phyloP scores from a whole-genome alignment of 73 alveolate species.

The Stentor coeruleus region DNA sequence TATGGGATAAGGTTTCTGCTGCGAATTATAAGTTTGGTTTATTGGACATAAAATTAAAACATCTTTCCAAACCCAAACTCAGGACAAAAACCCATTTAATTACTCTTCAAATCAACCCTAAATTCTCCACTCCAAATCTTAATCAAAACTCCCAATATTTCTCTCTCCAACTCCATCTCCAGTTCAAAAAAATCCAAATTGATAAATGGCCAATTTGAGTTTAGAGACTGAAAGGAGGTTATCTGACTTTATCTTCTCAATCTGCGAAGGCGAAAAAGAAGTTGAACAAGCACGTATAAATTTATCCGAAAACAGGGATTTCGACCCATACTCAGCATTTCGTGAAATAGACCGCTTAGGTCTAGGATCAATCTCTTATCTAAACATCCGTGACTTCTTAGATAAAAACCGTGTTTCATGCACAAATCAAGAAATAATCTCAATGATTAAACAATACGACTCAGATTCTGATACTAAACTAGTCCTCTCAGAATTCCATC shows the following conservation, averaged over 20 bases:
- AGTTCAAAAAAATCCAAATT: too few relatives aligned
- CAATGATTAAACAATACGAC: conserved; percentile 11
- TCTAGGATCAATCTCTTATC: conserved; percentile 27
- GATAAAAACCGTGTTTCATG: neutral
- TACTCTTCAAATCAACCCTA: too few relatives aligned
- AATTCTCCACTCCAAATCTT: too few relatives aligned
- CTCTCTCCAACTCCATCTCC: too few relatives aligned
- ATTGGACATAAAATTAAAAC: too few relatives aligned
- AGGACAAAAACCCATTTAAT: too few relatives aligned
- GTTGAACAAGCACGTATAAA: conserved; percentile 49
- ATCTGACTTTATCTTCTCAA: conserved; percentile 47
- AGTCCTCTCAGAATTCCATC: conserved; percentile 17
- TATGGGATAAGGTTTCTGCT: too few relatives aligned
- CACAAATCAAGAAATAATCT: conserved; percentile 25
- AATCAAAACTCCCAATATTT: too few relatives aligned
- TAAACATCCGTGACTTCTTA: conserved; percentile 30
- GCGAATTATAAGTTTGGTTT: too few relatives aligned
- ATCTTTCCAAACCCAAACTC: too few relatives aligned
- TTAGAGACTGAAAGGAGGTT: conserved; percentile 28
- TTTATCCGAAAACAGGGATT: conserved; percentile 47
- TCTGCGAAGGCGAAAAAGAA: conserved; percentile 54
- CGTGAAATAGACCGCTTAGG: conserved; percentile 40
- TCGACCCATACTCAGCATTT: conserved; percentile 67
- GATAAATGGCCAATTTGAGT: too few relatives aligned
- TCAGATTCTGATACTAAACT: conserved; percentile 17